Percentiles rank a stretch among this genome's conserved stretches.
phyloP scores from a whole-genome alignment of 2,329 filamentous ascomycete genomes.

The Diatrype stigma region DNA sequence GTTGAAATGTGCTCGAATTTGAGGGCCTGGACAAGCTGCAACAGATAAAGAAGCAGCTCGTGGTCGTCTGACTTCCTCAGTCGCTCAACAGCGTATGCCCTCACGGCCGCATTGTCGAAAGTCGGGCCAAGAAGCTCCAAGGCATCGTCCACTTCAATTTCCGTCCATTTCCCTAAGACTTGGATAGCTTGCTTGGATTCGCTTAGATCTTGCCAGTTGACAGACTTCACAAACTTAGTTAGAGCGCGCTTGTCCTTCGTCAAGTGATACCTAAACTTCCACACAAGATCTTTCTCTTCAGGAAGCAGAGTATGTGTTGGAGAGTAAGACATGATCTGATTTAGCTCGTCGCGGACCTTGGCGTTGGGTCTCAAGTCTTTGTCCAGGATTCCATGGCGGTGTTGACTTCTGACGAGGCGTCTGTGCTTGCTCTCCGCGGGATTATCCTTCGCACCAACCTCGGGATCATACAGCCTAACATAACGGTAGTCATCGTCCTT shows the following conservation, averaged over 20 bases:
- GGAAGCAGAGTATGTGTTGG: conserved; percentile 83
- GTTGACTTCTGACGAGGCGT: conserved; percentile 82
- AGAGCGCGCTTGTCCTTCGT: conserved; percentile 87
- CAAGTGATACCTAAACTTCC: conserved; percentile 95
- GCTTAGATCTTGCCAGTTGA: conserved; percentile 83
- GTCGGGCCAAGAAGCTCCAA: conserved; percentile 89
- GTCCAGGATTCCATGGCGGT: conserved; percentile 87
- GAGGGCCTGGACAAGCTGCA: conserved; percentile 92
- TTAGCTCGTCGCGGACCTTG: conserved; percentile 90
- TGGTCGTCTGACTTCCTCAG: conserved; percentile 89
- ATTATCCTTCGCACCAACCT: conserved; percentile 84
- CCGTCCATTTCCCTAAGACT: conserved; percentile 87
- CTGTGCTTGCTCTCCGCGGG: conserved; percentile 94
- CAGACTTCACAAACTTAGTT: conserved; percentile 97
- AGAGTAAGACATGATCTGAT: conserved; percentile 85
- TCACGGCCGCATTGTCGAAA: conserved; percentile 82
- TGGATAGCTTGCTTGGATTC: conserved; percentile 88
- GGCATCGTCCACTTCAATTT: conserved; percentile 95
- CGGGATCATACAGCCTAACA: conserved; percentile 87
- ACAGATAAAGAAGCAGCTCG: conserved; percentile 82
- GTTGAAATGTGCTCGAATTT: conserved; percentile 82
- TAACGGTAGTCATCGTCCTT: conserved; percentile 55
- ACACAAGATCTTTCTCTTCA: conserved; percentile 93
- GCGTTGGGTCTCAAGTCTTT: conserved; percentile 94
- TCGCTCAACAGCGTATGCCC: conserved; percentile 89